Evolutionary conservation across 169 alveolate species (phyloP).

Genomic region (Eimeria zaria): DNA sequence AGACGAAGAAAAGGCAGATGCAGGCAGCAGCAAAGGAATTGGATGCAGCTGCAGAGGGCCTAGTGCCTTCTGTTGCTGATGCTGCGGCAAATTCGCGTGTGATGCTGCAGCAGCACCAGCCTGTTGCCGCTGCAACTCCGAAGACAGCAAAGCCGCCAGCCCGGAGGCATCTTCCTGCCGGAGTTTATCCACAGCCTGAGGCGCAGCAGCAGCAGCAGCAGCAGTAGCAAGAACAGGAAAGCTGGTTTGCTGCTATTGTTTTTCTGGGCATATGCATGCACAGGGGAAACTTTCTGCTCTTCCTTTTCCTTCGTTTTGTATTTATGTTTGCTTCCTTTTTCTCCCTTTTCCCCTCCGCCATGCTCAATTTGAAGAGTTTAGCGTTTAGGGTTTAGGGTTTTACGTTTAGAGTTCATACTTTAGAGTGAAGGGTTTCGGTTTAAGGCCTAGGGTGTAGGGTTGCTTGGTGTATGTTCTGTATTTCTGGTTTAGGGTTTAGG

Average conservation of each 20-base stretch:
- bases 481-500: background rate
- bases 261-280: background rate
- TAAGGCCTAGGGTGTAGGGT: background rate
- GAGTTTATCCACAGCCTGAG: slow-evolving; percentile 19
- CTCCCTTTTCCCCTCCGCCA: background rate
- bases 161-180: slow-evolving; percentile 40
- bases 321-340: background rate
- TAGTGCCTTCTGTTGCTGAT: background rate
- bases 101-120: background rate
- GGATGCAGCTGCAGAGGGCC: slow-evolving; percentile 31
- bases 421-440: too few species aligned
- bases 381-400: background rate
- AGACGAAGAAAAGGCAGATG: background rate
- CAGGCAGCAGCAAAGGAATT: slow-evolving; percentile 34
- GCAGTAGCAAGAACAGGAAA: background rate
- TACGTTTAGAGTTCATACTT: background rate
- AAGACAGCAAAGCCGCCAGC: background rate
- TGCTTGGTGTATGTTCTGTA: background rate
- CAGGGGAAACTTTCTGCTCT: background rate
- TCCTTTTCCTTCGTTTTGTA: background rate
- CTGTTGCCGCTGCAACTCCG: slow-evolving; percentile 52
- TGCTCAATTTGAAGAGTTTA: background rate
- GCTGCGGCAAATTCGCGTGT: background rate
- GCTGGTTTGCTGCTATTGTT: background rate
- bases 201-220: background rate